phyloP scores from a whole-genome alignment of 2,329 filamentous ascomycete genomes.

The Penicillium sp. region DNA sequence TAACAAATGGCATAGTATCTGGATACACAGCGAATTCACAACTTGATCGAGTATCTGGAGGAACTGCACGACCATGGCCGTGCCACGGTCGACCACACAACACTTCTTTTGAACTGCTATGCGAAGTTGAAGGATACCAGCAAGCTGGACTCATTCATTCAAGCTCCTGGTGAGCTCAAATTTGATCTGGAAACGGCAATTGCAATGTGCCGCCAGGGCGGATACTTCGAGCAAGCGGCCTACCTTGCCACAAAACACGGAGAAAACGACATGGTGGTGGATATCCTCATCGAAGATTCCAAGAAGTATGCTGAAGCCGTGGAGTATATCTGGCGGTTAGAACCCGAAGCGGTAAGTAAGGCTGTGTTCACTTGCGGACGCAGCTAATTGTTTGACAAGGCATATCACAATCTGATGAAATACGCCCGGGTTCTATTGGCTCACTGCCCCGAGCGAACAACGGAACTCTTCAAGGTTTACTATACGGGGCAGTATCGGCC shows the following conservation, averaged over 20 bases:
- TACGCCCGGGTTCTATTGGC: conserved; percentile 89
- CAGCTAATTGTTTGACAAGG: conserved; percentile 51
- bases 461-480: conserved; percentile 87
- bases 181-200: conserved; percentile 98
- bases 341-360: conserved; percentile 67
- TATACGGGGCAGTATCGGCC: conserved; percentile 83
- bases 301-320: conserved; percentile 86
- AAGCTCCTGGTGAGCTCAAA: conserved; percentile 81
- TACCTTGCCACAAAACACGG: conserved; percentile 93
- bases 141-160: conserved; percentile 95
- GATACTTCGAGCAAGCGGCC: conserved; percentile 94
- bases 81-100: conserved; percentile 93
- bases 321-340: conserved; percentile 84
- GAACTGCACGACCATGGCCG: conserved; percentile 92
- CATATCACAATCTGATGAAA: conserved; percentile 88
- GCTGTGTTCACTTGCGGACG: neutral
- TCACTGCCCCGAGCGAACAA: conserved; percentile 78
- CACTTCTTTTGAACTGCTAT: conserved; percentile 91
- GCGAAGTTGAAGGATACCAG: conserved; percentile 96
- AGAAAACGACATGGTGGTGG: conserved; percentile 89
- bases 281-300: conserved; percentile 93
- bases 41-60: conserved; percentile 94
- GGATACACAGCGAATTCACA: conserved; percentile 95
- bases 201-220: conserved; percentile 93
- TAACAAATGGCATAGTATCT: conserved; percentile 62